Evolutionary conservation across 2,329 filamentous ascomycete species (phyloP).

Genomic region (Scedosporium minutisporum): DNA sequence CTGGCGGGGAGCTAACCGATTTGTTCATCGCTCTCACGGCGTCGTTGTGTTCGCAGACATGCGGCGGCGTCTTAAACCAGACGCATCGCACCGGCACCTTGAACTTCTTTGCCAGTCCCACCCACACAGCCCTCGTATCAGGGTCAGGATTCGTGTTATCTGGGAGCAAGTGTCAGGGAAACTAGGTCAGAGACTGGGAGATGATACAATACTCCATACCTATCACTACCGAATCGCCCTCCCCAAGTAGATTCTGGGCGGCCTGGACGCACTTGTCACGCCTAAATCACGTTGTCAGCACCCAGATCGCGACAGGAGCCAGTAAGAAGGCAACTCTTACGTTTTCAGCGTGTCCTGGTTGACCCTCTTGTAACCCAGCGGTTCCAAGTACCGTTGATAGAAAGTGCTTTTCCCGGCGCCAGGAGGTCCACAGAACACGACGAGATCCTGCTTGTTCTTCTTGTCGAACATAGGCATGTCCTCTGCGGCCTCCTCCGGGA

Average conservation of each 20-base stretch:
- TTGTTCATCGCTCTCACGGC: conserved; percentile 63
- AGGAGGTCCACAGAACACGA: conserved; percentile 81
- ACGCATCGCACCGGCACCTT: conserved; percentile 74
- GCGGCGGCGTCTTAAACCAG: conserved; percentile 65
- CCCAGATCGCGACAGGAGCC: neutral
- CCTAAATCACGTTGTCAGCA: conserved; percentile 19
- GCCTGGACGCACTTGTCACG: conserved; percentile 61
- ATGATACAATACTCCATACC: conserved; percentile 43
- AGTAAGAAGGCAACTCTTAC: conserved; percentile 16
- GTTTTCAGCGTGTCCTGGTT: conserved; percentile 87
- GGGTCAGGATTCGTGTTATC: conserved; percentile 93
- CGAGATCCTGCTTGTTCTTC: conserved; percentile 58
- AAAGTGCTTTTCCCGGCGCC: conserved; percentile 89
- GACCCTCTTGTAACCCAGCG: conserved; percentile 70
- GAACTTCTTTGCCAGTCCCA: conserved; percentile 60
- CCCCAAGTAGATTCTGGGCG: conserved; percentile 54
- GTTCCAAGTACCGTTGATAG: conserved; percentile 68
- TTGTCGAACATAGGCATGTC: conserved; percentile 42
- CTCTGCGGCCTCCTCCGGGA: neutral
- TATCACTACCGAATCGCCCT: conserved; percentile 62
- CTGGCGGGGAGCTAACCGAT: conserved; percentile 15
- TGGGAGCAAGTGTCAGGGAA: conserved; percentile 22
- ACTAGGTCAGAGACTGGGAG: neutral
- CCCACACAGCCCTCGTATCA: conserved; percentile 70
- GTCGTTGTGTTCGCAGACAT: conserved; percentile 78